phyloP scores from a whole-genome alignment of 306 rosid genomes.

The Clitoria ternatea region DNA sequence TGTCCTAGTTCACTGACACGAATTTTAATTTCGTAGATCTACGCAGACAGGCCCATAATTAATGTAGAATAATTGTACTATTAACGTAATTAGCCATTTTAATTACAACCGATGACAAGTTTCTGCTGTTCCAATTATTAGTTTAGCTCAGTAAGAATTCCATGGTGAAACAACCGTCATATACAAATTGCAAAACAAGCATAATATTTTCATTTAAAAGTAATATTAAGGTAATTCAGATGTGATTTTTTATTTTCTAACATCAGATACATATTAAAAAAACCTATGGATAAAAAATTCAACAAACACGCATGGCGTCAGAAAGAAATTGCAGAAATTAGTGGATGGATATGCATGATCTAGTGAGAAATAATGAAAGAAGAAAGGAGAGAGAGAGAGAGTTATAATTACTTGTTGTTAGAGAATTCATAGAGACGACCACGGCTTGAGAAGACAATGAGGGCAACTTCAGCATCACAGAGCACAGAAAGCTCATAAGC shows the following conservation, averaged over 20 bases:
- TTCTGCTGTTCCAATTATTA: background rate
- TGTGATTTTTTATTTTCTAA: too few relatives aligned
- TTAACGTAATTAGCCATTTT: background rate
- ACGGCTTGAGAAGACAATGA: slow-evolving; percentile 87
- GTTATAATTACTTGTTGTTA: slow-evolving; percentile 54
- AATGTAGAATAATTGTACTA: background rate
- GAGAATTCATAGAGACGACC: slow-evolving; percentile 91
- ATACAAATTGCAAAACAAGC: background rate
- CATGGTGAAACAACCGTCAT: background rate
- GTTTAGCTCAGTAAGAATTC: background rate
- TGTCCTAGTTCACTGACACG: background rate
- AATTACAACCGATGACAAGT: background rate
- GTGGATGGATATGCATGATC: background rate
- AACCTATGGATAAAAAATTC: too few relatives aligned
- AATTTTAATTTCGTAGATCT: background rate
- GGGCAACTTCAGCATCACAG: slow-evolving; percentile 91
- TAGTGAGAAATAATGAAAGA: too few relatives aligned
- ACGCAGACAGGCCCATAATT: background rate
- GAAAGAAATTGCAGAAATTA: background rate
- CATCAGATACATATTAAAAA: too few relatives aligned
- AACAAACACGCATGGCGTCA: too few relatives aligned
- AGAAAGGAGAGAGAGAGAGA: too few relatives aligned
- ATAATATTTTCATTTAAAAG: too few relatives aligned
- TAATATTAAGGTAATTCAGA: too few relatives aligned
- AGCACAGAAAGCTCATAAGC: slow-evolving; percentile 93